These are phyloP conservation scores for Pachyrhizus erosus DNA, from an alignment of 306 rosid genomes.

Conservation along the genomic window DNA sequence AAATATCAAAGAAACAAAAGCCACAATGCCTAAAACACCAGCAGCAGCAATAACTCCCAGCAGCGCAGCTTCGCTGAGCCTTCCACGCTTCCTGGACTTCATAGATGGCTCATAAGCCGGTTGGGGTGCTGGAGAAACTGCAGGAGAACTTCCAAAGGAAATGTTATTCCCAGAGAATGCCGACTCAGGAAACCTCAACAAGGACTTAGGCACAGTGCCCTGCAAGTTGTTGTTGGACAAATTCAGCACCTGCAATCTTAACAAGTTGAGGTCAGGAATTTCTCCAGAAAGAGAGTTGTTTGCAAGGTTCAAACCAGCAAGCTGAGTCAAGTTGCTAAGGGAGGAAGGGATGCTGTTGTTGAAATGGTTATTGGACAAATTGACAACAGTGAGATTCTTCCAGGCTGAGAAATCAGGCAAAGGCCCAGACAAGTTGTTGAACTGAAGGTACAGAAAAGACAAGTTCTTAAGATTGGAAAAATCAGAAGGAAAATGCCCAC, in stretches of 20 bases:
- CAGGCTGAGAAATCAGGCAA: constrained; percentile 85
- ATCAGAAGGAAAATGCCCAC: constrained; percentile 75
- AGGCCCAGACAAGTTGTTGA: constrained; percentile 78
- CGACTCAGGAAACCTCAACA: constrained; percentile 67
- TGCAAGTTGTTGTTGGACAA: constrained; percentile 67
- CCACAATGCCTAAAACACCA: constrained; percentile 62
- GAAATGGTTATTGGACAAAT: constrained; percentile 75
- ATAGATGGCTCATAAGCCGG: constrained; percentile 44
- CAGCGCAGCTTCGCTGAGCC: constrained; percentile 69
- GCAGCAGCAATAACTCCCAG: constrained; percentile 69
- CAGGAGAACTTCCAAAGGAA: constrained; percentile 43
- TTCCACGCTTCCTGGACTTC: constrained; percentile 49
- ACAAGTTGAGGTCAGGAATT: constrained; percentile 65
- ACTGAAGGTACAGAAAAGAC: constrained; percentile 82
- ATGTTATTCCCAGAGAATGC: constrained; percentile 71
- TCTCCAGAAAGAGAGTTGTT: constrained; percentile 78
- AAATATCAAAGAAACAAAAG: constrained; percentile 60
- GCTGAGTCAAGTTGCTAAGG: constrained; percentile 63
- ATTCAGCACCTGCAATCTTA: constrained; percentile 59
- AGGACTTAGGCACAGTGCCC: constrained; percentile 72
- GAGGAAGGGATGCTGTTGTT: constrained; percentile 75
- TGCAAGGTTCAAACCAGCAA: constrained; percentile 77
- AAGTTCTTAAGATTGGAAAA: constrained; percentile 72
- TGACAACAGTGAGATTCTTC: constrained; percentile 73
- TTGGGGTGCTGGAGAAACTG: constrained; percentile 53